Evolutionary conservation across 2,329 filamentous ascomycete species (phyloP).

Genomic region (Aspergillus puulaauensis): DNA sequence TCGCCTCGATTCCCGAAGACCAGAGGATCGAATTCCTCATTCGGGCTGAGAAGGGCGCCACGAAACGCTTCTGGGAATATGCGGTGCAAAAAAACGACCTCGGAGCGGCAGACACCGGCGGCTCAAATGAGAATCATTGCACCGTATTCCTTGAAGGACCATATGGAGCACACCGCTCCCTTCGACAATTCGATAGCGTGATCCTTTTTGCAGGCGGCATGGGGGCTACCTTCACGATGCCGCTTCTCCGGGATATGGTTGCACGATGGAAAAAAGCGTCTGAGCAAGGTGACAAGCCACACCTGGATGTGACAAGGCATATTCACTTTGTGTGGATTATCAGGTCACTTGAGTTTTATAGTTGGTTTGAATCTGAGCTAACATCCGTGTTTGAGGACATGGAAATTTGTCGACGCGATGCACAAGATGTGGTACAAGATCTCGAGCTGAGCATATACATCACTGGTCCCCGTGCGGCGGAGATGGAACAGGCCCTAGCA

Average conservation of each 20-base stretch:
- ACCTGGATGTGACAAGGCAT: constrained; percentile 45
- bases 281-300: constrained; percentile 11
- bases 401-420: constrained; percentile 31
- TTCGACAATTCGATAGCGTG: constrained; percentile 62
- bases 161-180: constrained; percentile 51
- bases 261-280: constrained; percentile 41
- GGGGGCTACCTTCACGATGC: constrained; percentile 59
- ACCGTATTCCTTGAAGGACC: constrained; percentile 55
- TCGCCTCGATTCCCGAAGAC: constrained; percentile 57
- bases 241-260: constrained; percentile 57
- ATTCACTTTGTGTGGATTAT: constrained; percentile 61
- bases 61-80: constrained; percentile 51
- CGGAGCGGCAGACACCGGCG: constrained; percentile 13
- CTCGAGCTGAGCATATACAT: too few species aligned
- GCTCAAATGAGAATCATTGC: constrained; percentile 19
- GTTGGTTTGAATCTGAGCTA: constrained; percentile 55
- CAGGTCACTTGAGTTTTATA: constrained; percentile 53
- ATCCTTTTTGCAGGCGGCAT: constrained; percentile 61
- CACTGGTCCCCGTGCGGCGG: too few species aligned
- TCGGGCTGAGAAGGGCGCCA: constrained; percentile 55
- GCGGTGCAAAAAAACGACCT: constrained; percentile 39
- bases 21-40: constrained; percentile 58
- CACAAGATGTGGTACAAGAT: constrained; percentile 25
- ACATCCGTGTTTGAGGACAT: constrained; percentile 46
- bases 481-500: too few species aligned